Percentiles rank a stretch among this genome's conserved stretches.
Evolutionary conservation across 495 filamentous ascomycete genomes (phyloP).

Genomic region (Xylaria nigripes): DNA sequence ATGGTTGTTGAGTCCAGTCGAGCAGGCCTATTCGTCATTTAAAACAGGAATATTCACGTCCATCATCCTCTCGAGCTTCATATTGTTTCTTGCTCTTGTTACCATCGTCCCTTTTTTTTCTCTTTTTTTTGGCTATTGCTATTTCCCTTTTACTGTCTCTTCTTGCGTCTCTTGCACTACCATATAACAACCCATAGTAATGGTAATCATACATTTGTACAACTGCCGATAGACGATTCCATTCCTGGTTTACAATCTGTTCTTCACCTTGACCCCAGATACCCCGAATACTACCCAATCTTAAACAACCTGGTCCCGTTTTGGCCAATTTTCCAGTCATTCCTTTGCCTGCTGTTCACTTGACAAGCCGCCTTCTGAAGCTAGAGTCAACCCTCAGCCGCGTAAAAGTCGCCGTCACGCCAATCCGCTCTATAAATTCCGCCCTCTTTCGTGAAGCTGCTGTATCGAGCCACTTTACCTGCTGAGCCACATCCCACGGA

Average conservation of each 20-base stretch:
- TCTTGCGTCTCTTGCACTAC: not conserved
- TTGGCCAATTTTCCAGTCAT: not conserved
- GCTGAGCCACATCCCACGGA: not conserved
- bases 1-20: slow-evolving; percentile 2
- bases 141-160: not conserved
- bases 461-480: not conserved
- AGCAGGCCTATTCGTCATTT: slow-evolving; percentile 1
- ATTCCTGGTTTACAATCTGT: not conserved
- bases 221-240: not conserved
- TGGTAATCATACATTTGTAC: not conserved
- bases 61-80: not conserved
- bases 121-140: not conserved
- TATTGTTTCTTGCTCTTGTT: not conserved
- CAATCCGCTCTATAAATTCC: not conserved
- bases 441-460: not conserved
- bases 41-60: not conserved
- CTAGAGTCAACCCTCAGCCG: not conserved
- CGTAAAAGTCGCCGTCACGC: not conserved
- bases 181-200: not conserved
- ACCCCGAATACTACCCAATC: not conserved
- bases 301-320: not conserved
- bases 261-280: not conserved
- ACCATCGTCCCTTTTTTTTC: not conserved
- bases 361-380: not conserved
- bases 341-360: not conserved